Conservation (phyloP, 1,284 basidiomycete genomes). For the Amylostereum chailletii region DNA sequence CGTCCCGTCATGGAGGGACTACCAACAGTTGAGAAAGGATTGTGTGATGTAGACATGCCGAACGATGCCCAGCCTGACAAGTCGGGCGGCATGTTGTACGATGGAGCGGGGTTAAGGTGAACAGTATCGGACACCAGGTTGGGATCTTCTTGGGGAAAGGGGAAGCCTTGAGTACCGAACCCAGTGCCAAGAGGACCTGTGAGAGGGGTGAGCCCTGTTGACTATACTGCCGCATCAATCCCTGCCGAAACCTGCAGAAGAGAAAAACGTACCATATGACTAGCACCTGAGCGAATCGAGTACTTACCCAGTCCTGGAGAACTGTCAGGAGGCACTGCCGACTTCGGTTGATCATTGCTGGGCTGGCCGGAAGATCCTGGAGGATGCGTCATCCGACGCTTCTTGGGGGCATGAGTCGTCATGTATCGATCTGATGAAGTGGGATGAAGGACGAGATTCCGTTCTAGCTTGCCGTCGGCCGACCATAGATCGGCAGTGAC, state of each 20-base stretch:
- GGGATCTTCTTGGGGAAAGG: conserved; percentile 18
- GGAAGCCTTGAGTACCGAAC: conserved; percentile 35
- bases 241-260: background rate
- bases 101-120: conserved; percentile 6
- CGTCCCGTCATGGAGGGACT: no score
- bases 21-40: background rate
- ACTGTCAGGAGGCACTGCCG: no score
- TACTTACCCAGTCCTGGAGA: background rate
- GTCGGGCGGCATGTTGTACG: conserved; percentile 8
- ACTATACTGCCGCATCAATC: conserved; percentile 7
- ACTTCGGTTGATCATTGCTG: conserved; percentile 8
- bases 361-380: conserved; percentile 8
- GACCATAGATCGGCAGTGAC: conserved; percentile 88
- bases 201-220: conserved; percentile 26
- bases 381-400: conserved; percentile 26
- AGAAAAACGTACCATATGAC: background rate
- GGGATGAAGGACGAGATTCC: conserved; percentile 82
- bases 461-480: conserved; percentile 67
- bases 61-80: conserved; percentile 7
- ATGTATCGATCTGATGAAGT: conserved; percentile 67
- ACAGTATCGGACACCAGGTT: conserved; percentile 7
- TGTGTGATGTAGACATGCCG: conserved; percentile 5
- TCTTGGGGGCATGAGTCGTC: conserved; percentile 45
- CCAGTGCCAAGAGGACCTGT: conserved; percentile 28
- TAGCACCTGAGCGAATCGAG: conserved; percentile 5